These are phyloP conservation scores for Tylopilus felleus DNA, from an alignment of 768 basidiomycete species.

Conservation along the genomic window DNA sequence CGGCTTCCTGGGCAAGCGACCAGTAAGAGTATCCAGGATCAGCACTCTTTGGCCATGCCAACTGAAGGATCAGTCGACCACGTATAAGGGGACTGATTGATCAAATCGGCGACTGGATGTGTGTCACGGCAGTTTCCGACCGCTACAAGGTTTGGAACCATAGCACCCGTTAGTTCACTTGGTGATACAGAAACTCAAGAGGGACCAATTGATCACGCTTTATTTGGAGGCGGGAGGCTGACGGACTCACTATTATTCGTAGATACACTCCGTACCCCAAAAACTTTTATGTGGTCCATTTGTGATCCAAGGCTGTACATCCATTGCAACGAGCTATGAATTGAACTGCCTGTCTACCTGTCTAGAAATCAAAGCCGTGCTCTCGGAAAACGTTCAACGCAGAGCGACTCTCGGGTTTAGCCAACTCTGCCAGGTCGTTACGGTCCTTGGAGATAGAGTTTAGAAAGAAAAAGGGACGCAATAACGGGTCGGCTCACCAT, in stretches of 20 bases:
- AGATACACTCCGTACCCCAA: background rate
- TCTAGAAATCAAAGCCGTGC: constrained; percentile 88
- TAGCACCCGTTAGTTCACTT: too few relatives aligned
- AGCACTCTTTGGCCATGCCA: background rate
- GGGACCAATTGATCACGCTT: too few relatives aligned
- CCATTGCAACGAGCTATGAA: background rate
- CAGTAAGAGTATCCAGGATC: background rate
- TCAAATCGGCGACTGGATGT: too few relatives aligned
- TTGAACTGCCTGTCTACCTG: constrained; percentile 40
- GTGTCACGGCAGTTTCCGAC: background rate
- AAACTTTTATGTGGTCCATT: too few relatives aligned
- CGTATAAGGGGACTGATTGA: too few relatives aligned
- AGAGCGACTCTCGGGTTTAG: constrained; percentile 57
- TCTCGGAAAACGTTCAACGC: constrained; percentile 71
- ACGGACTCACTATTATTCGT: too few relatives aligned
- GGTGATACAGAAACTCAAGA: too few relatives aligned
- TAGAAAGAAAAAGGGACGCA: background rate
- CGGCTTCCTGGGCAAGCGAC: background rate
- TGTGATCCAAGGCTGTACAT: background rate
- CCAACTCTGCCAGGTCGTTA: constrained; percentile 74
- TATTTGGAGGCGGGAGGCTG: too few relatives aligned
- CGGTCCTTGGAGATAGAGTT: constrained; percentile 52
- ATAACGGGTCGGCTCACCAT: constrained; percentile 51
- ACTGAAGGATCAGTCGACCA: too few relatives aligned
- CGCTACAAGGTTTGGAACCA: too few relatives aligned